Conservation (phyloP, 352 stramenopile genomes). For the Blastocystis sp. region DNA sequence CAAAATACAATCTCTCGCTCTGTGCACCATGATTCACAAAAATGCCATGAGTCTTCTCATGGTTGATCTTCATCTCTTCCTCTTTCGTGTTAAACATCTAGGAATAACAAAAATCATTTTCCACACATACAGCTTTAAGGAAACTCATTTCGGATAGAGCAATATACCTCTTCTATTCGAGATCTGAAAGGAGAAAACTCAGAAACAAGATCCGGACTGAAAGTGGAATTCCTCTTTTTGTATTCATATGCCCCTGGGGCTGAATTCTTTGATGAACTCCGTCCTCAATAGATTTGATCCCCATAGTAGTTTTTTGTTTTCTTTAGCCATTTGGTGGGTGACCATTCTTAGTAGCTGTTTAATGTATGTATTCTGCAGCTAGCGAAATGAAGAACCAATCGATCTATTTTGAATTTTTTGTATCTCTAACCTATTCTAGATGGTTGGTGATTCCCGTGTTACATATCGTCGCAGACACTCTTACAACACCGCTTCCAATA, state of each 20-base stretch:
- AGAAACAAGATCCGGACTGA: background rate
- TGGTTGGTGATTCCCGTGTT: conserved; percentile 87
- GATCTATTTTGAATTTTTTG: no score
- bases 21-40: conserved; percentile 39
- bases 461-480: conserved; percentile 88
- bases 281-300: background rate
- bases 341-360: background rate
- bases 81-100: conserved; percentile 49
- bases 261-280: background rate
- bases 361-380: background rate
- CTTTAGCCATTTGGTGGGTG: background rate
- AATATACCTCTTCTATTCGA: background rate
- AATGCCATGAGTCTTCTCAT: conserved; percentile 43
- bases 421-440: conserved; percentile 62
- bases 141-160: background rate
- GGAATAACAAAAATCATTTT: background rate
- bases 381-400: background rate
- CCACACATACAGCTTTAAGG: background rate
- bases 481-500: conserved; percentile 90
- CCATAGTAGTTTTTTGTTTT: background rate
- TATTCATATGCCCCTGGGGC: background rate
- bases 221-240: background rate
- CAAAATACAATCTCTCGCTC: conserved; percentile 13
- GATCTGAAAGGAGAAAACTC: background rate
- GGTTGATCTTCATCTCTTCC: conserved; percentile 37